Conservation (phyloP, 1,284 basidiomycete genomes). For the Gymnopus androsaceus region DNA sequence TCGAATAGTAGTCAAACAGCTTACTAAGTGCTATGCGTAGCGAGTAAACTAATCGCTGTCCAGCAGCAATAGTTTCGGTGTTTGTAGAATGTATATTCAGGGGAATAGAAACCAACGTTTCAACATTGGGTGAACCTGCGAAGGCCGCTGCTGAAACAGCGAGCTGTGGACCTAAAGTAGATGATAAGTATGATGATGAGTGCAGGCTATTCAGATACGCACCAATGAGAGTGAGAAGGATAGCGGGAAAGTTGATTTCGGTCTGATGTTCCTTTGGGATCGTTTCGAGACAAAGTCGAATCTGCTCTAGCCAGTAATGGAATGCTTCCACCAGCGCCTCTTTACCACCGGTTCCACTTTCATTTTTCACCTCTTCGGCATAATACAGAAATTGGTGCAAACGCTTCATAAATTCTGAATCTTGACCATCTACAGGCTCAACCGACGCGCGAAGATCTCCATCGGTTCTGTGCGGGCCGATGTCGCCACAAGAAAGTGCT, state of each 20-base stretch:
- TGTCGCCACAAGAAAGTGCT: background rate
- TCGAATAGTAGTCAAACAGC: background rate
- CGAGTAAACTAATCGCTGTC: background rate
- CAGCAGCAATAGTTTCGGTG: background rate
- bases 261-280: background rate
- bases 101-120: slow-evolving; percentile 1
- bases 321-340: background rate
- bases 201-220: background rate
- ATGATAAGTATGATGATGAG: background rate
- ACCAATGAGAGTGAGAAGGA: background rate
- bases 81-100: background rate
- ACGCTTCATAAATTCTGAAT: background rate
- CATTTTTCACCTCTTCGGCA: background rate
- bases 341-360: background rate
- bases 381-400: background rate
- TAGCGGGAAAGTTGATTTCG: background rate
- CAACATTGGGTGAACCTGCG: background rate
- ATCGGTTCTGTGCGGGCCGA: background rate
- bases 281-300: background rate
- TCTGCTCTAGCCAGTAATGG: background rate
- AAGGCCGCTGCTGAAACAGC: background rate
- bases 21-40: background rate
- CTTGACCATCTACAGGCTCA: no score
- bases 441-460: background rate
- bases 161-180: background rate